Base-by-base conservation (phyloP, 2,329 filamentous ascomycete species). In the Colletotrichum sp. region DNA sequence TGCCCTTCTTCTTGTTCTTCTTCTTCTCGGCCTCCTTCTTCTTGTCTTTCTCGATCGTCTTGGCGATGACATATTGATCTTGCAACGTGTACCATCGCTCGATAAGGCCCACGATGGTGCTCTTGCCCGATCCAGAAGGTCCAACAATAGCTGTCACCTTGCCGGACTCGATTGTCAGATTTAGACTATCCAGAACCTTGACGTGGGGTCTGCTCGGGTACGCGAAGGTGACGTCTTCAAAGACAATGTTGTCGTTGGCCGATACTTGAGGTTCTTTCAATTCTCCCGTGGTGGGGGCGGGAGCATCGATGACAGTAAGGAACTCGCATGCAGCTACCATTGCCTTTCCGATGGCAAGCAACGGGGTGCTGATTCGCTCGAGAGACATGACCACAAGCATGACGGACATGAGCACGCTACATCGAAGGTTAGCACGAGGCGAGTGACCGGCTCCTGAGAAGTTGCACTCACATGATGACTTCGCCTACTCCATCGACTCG, bases 111-210 rank as follows among this genome's bases (percentile, higher is more conserved):
- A 95, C 91, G 30, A 95, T 91, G 0, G 94, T 96, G 67, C 92
- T 94, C 82, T 96, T 96, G 1, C 94, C 94, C 6, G 90, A 92
- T 0, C 94, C 94, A 4, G 92, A 94, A 1, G 93, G 90, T 0
- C 94, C 94, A 24, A 96, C 94, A 21, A 96, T 93, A 3, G 94
- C 94, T 1, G 93, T 95, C 3, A 93, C 89, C 80, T 94, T 93
- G 24, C 93, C 92, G 9, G 90, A 87, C 75, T 90, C 87, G 71
- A 95, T 90, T 1, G 82, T 85, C 10, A 94, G 83, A 78, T 89
- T 87, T 4, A 95, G 82, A 4, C 88, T 84, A 78, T 94, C 88
- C 2, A 95, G 83, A 0, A 95, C 90, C 79, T 91, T 91, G 76
- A 93, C 89, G 74, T 92, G 88, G 0, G 92, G 91, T 15, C 93